Base-by-base conservation (phyloP, 2,329 filamentous ascomycete species). In the Trichoderma sp. region DNA sequence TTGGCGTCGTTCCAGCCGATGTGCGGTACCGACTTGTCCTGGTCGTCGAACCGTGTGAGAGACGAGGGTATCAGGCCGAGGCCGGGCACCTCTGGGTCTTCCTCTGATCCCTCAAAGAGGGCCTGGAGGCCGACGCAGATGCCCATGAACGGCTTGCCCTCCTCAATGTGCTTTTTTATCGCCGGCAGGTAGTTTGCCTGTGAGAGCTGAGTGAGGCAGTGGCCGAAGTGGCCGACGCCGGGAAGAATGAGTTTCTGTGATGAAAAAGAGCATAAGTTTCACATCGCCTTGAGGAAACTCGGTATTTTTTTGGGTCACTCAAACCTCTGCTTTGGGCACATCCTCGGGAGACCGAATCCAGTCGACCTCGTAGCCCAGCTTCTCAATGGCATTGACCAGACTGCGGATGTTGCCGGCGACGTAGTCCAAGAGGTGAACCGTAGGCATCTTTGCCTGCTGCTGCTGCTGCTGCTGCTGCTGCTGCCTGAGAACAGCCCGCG, bases 1-100 rank as follows among this genome's bases (percentile, higher is more conserved):
- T 88, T 89, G 51, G 96, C 95, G 71, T 89, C 93, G 78, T 99
- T 99, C 95, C 95, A 99, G 63, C 95, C 95, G 76, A 99, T 99
- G 79, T 99, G 96, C 45, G 95, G 95, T n/a, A 99, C 96, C 44
- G 93, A 89, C 80, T 98, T 98, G 72, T 85, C 81, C 39, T 78
- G 76, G 75, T 91, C 87, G 74, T 92, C 81, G 79, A 99, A 99
- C 67, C 89, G 88, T 74, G 86, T 83, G 69, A 99, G 84, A 12
- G 79, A 81, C 45, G 85, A 86, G 51, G 89, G 87, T 67, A 98
- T 88, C 30, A 96, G 52, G 5, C 89, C 90, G 55, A 99, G 81
- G 1, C 95, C 95, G 2, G 87, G 78, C 15, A 92, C 88, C 19
- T 82, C 77, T 0, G 88, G 80, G 69, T 92, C 89, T 76, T 99